phyloP scores from a whole-genome alignment of 129 eudicot species.

The Solidago caesia region DNA sequence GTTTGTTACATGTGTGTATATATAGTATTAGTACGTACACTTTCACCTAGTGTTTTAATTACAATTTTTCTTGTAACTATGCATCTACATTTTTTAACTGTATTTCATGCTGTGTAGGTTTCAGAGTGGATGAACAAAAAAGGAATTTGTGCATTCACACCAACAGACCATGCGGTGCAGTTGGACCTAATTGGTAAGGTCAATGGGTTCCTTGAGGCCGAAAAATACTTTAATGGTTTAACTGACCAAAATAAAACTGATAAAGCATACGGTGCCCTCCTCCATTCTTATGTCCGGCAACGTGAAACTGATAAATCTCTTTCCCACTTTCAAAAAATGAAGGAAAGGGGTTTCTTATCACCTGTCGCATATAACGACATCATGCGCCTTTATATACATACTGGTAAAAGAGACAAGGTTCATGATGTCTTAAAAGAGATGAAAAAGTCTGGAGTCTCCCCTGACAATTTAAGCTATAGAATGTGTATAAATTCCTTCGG shows the following conservation, averaged over 20 bases:
- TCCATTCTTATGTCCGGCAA: slow-evolving; percentile 82
- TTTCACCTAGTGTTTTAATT: too few relatives aligned
- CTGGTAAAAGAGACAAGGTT: slow-evolving; percentile 45
- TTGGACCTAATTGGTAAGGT: slow-evolving; percentile 79
- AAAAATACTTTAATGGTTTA: slow-evolving; percentile 60
- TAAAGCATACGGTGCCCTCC: slow-evolving; percentile 86
- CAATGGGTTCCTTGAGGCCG: slow-evolving; percentile 67
- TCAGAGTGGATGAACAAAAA: slow-evolving; percentile 63
- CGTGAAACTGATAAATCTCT: slow-evolving; percentile 62
- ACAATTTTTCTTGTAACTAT: background rate
- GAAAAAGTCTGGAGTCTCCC: slow-evolving; percentile 57
- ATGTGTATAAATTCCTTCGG: slow-evolving; percentile 71
- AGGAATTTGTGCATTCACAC: slow-evolving; percentile 45
- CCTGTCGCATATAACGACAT: slow-evolving; percentile 64
- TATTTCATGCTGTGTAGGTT: background rate
- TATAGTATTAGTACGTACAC: too few relatives aligned
- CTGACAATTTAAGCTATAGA: slow-evolving; percentile 70
- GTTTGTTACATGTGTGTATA: too few relatives aligned
- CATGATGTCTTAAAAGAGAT: slow-evolving; percentile 51
- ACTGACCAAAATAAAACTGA: slow-evolving; percentile 52
- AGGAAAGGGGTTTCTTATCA: slow-evolving; percentile 55
- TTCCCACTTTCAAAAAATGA: slow-evolving; percentile 66
- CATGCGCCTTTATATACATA: slow-evolving; percentile 57
- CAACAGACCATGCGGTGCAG: slow-evolving; percentile 74
- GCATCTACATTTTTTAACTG: background rate